Conservation (phyloP, 805 yeast genomes). For the Ogataea corticis region DNA sequence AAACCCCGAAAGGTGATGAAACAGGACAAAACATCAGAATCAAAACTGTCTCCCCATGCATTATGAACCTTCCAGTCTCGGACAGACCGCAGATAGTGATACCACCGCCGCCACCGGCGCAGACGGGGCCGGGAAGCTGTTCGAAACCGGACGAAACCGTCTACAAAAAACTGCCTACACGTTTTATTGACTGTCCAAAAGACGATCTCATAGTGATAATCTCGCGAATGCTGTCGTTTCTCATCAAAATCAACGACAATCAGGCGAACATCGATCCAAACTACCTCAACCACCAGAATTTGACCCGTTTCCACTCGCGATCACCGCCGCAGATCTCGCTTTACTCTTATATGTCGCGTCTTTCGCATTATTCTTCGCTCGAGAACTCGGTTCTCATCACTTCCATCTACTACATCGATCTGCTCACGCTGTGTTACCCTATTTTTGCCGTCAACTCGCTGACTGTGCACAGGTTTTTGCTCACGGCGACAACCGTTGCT, state of each 20-base stretch:
- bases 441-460: slow-evolving; percentile 83
- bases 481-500: slow-evolving; percentile 89
- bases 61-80: no score
- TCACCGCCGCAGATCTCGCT: slow-evolving; percentile 89
- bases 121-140: neutral
- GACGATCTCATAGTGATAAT: slow-evolving; percentile 71
- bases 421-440: slow-evolving; percentile 74
- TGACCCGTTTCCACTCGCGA: slow-evolving; percentile 92
- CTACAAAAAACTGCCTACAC: slow-evolving; percentile 39
- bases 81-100: slow-evolving; percentile 13
- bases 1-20: no score
- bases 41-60: no score
- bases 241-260: slow-evolving; percentile 72
- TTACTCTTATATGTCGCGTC: slow-evolving; percentile 69
- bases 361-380: slow-evolving; percentile 80
- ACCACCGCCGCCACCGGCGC: slow-evolving; percentile 18
- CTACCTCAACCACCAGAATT: slow-evolving; percentile 37
- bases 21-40: no score
- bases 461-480: slow-evolving; percentile 88
- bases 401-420: slow-evolving; percentile 86
- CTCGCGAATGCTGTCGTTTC: slow-evolving; percentile 75
- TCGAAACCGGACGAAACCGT: no score
- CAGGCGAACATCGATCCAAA: slow-evolving; percentile 31
- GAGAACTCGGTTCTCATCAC: slow-evolving; percentile 82
- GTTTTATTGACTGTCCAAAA: slow-evolving; percentile 65